Evolutionary conservation across 2,329 filamentous ascomycete genomes (phyloP).

Genomic region (Graphiopsis chlorocephala): DNA sequence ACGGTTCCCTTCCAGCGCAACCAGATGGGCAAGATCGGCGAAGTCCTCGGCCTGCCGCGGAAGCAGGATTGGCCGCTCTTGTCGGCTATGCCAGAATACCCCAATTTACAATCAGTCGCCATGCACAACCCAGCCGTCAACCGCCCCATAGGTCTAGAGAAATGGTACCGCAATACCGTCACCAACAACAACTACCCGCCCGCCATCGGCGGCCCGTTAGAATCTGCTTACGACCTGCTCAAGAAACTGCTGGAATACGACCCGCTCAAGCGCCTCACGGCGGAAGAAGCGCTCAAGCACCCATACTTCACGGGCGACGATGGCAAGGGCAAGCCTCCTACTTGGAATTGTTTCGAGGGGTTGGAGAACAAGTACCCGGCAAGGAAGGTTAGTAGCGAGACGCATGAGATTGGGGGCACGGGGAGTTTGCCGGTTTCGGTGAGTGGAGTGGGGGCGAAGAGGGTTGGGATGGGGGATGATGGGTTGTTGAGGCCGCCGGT

Average conservation of each 20-base stretch:
- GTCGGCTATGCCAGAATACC: constrained; percentile 80
- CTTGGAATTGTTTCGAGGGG: constrained; percentile 85
- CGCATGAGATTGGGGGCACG: constrained; percentile 91
- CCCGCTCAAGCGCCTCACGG: constrained; percentile 81
- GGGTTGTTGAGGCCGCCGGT: constrained; percentile 55
- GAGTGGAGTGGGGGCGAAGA: constrained; percentile 66
- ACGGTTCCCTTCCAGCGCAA: constrained; percentile 95
- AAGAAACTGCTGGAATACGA: constrained; percentile 87
- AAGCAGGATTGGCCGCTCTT: constrained; percentile 88
- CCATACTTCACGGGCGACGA: constrained; percentile 67
- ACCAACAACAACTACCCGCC: constrained; percentile 45
- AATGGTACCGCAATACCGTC: constrained; percentile 54
- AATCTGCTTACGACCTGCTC: constrained; percentile 68
- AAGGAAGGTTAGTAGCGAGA: constrained; percentile 85
- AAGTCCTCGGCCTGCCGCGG: constrained; percentile 87
- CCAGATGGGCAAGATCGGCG: constrained; percentile 98
- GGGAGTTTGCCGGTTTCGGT: constrained; percentile 53
- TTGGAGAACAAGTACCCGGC: constrained; percentile 85
- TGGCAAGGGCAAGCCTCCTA: constrained; percentile 48
- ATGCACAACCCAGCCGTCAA: constrained; percentile 50
- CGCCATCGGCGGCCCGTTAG: constrained; percentile 54
- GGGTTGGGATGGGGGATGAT: constrained; percentile 82
- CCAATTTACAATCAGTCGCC: constrained; percentile 35
- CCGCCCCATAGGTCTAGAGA: constrained; percentile 63
- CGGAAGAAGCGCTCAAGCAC: constrained; percentile 83